Base-by-base conservation (phyloP, 2,329 filamentous ascomycete genomes). In the Metarhizium sp. region DNA sequence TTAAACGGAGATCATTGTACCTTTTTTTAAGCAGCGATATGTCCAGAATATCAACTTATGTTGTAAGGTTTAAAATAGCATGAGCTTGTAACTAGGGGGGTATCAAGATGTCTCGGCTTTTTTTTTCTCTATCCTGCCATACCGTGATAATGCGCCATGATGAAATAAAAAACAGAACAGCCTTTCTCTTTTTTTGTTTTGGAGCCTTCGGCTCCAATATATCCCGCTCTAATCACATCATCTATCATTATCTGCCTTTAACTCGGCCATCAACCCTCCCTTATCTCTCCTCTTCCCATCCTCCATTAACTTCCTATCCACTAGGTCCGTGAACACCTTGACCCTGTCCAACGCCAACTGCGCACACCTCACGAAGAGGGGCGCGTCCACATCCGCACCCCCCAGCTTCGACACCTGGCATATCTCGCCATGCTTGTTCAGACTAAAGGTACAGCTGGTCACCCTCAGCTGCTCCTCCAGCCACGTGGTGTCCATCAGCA, bases 321-420 rank as follows among this genome's bases (percentile, higher is more conserved):
- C 80, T 62, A 90, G 73, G 20, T 81, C 79, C 59, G 88, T 87
- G 61, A 96, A 78, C 63, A 90, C 85, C 74, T 90, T 90, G 20
- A 89, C 89, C 72, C 92, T 95, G 58, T 80, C 78, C 67, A 92
- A 70, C 11, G 92, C 91, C 56, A 86, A 73, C 55, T 80, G 84
- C 2, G 87, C 85, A 71, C 89, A 95, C 62, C 85, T 82, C 61
- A 99, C 75, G 61, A 97, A 73, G 38, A 81, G 76, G 58, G 92
- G 75, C 2, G 92, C 91, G 68, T 96, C 89, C 13, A 96, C 81
- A 0, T 91, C 81, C 20, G 82, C 79, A 30, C 94, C 94, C 29
- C 92, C 92, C 57, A 94, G 82, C 75, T 99, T 99, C 34, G 91
- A 86, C 58, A 96, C 82, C 71, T 95, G 90, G 64, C 91, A 95